A percentile compares a stretch with the other conserved stretches of the same genome.
Conservation (phyloP, 2,329 filamentous ascomycete genomes). For the Ophiostoma sp. region DNA sequence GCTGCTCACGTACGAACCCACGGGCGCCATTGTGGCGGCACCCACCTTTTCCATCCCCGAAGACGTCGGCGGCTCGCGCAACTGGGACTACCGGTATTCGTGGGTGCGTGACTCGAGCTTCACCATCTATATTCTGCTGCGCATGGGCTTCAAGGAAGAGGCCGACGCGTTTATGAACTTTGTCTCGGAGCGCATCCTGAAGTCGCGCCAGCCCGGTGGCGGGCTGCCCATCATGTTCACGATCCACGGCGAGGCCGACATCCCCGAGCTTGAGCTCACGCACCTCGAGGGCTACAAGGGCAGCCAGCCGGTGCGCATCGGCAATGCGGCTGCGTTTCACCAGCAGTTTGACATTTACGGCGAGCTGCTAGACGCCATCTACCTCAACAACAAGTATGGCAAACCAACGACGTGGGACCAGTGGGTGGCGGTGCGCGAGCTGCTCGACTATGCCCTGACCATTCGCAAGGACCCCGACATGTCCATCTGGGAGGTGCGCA, state of each 20-base stretch:
- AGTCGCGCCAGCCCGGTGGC: conserved; percentile 52
- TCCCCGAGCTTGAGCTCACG: conserved; percentile 61
- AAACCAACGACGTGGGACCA: conserved; percentile 72
- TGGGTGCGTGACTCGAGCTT: conserved; percentile 76
- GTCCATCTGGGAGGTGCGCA: conserved; percentile 79
- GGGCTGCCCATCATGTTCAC: conserved; percentile 77
- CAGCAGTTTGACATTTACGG: conserved; percentile 76
- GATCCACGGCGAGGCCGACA: conserved; percentile 67
- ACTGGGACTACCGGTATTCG: conserved; percentile 70
- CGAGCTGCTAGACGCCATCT: conserved; percentile 71
- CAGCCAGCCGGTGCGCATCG: conserved; percentile 67
- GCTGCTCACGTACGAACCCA: conserved; percentile 71
- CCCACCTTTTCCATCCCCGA: conserved; percentile 75
- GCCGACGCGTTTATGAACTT: conserved; percentile 75
- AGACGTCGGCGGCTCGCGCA: conserved; percentile 60
- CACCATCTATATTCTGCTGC: conserved; percentile 70
- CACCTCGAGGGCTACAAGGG: conserved; percentile 69
- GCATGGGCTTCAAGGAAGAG: conserved; percentile 68
- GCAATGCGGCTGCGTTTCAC: conserved; percentile 71
- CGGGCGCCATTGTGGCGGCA: conserved; percentile 69
- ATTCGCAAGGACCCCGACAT: conserved; percentile 62
- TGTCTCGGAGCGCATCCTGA: conserved; percentile 64
- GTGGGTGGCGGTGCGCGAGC: conserved; percentile 64
- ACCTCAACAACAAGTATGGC: conserved; percentile 73
- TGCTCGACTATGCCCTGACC: conserved; percentile 65